Evolutionary conservation across 805 yeast species (phyloP).

Genomic region (Barnettozyma populi): DNA sequence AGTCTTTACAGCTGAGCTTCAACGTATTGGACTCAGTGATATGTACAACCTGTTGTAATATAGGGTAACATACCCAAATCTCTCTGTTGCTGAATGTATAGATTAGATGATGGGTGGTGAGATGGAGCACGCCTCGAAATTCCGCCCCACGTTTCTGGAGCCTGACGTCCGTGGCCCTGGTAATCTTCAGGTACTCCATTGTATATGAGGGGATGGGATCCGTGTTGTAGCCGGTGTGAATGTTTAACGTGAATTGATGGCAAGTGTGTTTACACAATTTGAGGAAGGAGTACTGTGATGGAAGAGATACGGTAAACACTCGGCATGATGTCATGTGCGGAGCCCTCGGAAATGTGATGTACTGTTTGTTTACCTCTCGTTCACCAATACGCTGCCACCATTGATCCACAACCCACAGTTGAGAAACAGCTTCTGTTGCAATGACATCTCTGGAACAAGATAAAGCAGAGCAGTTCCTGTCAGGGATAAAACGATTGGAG

Average conservation of each 20-base stretch:
- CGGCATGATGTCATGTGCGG: background rate
- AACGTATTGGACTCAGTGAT: slow-evolving; percentile 41
- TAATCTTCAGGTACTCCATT: slow-evolving; percentile 24
- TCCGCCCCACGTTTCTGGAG: slow-evolving; percentile 54
- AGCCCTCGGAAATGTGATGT: background rate
- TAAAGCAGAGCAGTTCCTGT: slow-evolving; percentile 7
- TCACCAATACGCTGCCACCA: background rate
- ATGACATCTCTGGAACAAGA: slow-evolving; percentile 5
- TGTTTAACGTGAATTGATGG: background rate
- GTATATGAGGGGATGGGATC: background rate
- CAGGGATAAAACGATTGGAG: slow-evolving; percentile 7
- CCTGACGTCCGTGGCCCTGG: slow-evolving; percentile 43
- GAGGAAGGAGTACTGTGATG: too few species aligned
- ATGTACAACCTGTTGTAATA: slow-evolving; percentile 47
- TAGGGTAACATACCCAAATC: slow-evolving; percentile 89
- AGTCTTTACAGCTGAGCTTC: slow-evolving; percentile 77
- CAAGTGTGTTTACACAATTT: background rate
- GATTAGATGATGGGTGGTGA: slow-evolving; percentile 73
- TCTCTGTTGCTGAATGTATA: slow-evolving; percentile 51
- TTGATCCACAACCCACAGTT: background rate
- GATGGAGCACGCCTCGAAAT: slow-evolving; percentile 55
- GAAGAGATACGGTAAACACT: too few species aligned
- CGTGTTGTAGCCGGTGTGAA: background rate
- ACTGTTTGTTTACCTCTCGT: background rate
- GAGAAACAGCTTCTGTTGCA: background rate